A percentile compares a stretch with the other conserved stretches of the same genome.
Conservation (phyloP, 2,329 filamentous ascomycete genomes). For the Parastagonospora avenae region DNA sequence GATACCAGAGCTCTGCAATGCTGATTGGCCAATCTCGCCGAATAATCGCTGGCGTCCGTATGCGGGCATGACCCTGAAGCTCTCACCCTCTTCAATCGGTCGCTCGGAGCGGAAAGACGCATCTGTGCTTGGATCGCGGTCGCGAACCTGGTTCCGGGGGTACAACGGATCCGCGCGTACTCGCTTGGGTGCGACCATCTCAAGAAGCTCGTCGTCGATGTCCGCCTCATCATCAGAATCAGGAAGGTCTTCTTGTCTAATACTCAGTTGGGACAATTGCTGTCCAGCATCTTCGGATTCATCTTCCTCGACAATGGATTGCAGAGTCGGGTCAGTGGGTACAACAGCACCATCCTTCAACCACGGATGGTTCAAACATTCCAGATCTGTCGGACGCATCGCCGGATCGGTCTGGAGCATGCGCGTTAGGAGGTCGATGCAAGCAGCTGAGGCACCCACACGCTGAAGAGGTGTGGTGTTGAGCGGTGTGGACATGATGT, state of each 20-base stretch:
- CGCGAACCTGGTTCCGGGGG: slow-evolving; percentile 47
- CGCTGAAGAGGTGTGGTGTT: slow-evolving; percentile 68
- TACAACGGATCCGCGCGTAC: slow-evolving; percentile 48
- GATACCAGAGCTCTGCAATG: slow-evolving; percentile 58
- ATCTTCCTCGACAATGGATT: slow-evolving; percentile 59
- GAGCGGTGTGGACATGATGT: slow-evolving; percentile 80
- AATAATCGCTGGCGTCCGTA: slow-evolving; percentile 56
- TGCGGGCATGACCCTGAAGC: slow-evolving; percentile 32
- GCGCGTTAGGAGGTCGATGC: slow-evolving; percentile 74
- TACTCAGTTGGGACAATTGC: slow-evolving; percentile 57
- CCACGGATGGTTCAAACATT: slow-evolving; percentile 77
- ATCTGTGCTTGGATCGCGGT: slow-evolving; percentile 47
- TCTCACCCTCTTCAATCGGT: slow-evolving; percentile 33
- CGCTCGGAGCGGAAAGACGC: slow-evolving; percentile 44
- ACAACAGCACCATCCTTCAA: slow-evolving; percentile 58
- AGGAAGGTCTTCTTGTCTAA: slow-evolving; percentile 45
- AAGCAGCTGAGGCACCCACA: slow-evolving; percentile 65
- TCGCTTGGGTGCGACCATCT: slow-evolving; percentile 50
- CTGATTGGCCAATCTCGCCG: slow-evolving; percentile 64
- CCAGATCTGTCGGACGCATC: slow-evolving; percentile 72
- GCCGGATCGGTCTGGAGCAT: slow-evolving; percentile 85
- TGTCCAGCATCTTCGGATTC: slow-evolving; percentile 61
- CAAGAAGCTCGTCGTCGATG: slow-evolving; percentile 42
- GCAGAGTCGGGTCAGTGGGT: slow-evolving; percentile 35
- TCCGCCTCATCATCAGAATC: slow-evolving; percentile 36